Evolutionary conservation across 495 filamentous ascomycete genomes (phyloP), one percentile per base, ranked within the genome.

Genomic region (Penicillium ucsense): DNA sequence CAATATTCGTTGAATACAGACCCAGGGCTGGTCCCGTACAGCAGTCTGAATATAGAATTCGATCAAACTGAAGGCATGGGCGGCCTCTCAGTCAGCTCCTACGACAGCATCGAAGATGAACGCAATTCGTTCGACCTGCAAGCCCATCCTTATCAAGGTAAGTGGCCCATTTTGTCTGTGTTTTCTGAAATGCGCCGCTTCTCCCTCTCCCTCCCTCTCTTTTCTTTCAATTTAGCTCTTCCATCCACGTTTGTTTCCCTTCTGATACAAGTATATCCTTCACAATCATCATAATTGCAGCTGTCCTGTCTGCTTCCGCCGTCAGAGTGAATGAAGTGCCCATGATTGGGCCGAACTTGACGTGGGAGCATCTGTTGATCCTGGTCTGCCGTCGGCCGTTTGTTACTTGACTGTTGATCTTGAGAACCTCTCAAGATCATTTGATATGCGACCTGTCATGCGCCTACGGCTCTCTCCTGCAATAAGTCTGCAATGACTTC

Each of bases 51-150:
- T 47, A 69, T 71, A 63, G 63, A 72, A 46, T 72, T 71, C 50
- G 70, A 74, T 47, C 70, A 70, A 39, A 72, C 70, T 4, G 70
- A 74, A 48, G 70, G 70, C 42, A 64, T 72, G 62, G 70, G 70
- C 36, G 70, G 70, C 12, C 50, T 74, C 8, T 74, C 70, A 10
- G 70, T 74, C 57, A 74, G 70, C 53, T 74, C 70, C 35, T 74
- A 74, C 53, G 70, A 74, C 42, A 72, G 68, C 48, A 64, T 74
- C 49, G 70, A 74, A 5, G 68, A 72, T 49, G 70, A 74, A 30
- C 68, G 66, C 46, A 61, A 53, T 38, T 65, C 68, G 33, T 59
- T 72, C 43, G 70, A 73, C 62, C 54, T 72, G 35, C 54, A 67
- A 50, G 64, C 63, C 37, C 72, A 73, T 61, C 64, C 67, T 31